These are phyloP conservation scores for Penicillium robsamsonii DNA, from an alignment of 495 filamentous ascomycete genomes.

Conservation along the genomic window DNA sequence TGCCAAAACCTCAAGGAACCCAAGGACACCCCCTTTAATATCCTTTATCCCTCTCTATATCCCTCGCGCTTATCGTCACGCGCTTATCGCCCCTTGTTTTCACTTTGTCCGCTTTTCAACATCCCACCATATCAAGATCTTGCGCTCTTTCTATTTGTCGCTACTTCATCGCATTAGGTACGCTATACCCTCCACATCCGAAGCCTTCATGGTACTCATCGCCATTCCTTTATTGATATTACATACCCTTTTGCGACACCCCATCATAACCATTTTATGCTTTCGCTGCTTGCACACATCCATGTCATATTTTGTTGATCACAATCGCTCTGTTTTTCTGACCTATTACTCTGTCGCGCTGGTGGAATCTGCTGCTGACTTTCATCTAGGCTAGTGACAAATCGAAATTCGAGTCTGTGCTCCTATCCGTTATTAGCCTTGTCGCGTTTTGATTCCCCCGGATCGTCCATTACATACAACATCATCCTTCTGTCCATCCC, in stretches of 20 bases:
- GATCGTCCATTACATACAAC: conserved; percentile 11
- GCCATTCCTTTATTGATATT: neutral
- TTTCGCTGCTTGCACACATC: neutral
- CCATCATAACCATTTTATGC: neutral
- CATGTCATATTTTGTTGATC: neutral
- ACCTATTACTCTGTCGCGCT: neutral
- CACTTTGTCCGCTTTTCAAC: conserved; percentile 26
- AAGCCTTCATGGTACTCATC: neutral
- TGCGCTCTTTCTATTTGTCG: conserved; percentile 1
- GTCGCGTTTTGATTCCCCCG: neutral
- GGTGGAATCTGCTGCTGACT: neutral
- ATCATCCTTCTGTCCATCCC: conserved; percentile 19
- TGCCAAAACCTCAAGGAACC: too few species aligned
- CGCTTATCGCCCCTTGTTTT: conserved; percentile 38
- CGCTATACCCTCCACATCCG: neutral
- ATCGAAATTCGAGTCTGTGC: neutral
- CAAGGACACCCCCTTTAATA: too few species aligned
- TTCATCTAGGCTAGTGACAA: neutral
- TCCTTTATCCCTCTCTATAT: neutral
- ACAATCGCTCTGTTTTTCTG: neutral
- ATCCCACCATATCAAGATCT: conserved; percentile 21
- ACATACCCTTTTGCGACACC: neutral
- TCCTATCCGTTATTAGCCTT: conserved; percentile 1
- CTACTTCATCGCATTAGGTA: neutral
- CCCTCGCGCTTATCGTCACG: conserved; percentile 29